Base-by-base conservation (phyloP, 2,329 filamentous ascomycete genomes). In the Pestalotiopsis sp. region DNA sequence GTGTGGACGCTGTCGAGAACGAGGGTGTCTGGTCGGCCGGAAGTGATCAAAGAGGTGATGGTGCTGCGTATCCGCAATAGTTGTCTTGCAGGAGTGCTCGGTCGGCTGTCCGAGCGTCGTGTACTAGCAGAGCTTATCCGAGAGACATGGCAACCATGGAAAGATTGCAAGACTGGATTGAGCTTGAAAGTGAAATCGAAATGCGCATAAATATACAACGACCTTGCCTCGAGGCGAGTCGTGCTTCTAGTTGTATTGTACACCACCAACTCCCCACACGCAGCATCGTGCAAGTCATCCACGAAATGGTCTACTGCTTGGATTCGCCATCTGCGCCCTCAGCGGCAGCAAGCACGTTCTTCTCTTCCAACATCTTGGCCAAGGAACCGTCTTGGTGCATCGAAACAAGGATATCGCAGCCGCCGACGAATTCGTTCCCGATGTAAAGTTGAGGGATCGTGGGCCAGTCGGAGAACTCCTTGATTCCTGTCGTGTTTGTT, bases 381-480 rank as follows among this genome's bases (percentile, higher is more conserved):
- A 99, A 83, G 73, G 97, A 94, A 35, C 96, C 96, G 77, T 93
- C 97, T 82, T 98, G 93, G 83, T 98, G 95, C 96, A 99, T 98
- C 2, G 91, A 92, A 79, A 98, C 91, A 74, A 99, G 81, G 71
- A 99, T 99, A 80, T 99, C 96, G 79, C 94, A 98, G n/a, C 96
- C 96, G 66, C 96, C 96, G 60, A 99, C 86, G 78, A 99, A 99
- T 79, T 99, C 95, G 83, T 95, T 95, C 71, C 97, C 89, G 64
- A 99, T 86, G 81, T 98, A 99, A 20, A 99, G 86, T 81, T 99
- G 96, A 6, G 96, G 96, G 78, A 99, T 98, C 22, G 96, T 99
- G 14, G 96, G 96, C 96, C 96, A 99, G 78, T 98, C 96, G 1
- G 94, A 97, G 85, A 96, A 99, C 82, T 99, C 95, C 83, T 99